Base-by-base conservation (phyloP, 345 rosid genomes). In the Pistacia atlantica region DNA sequence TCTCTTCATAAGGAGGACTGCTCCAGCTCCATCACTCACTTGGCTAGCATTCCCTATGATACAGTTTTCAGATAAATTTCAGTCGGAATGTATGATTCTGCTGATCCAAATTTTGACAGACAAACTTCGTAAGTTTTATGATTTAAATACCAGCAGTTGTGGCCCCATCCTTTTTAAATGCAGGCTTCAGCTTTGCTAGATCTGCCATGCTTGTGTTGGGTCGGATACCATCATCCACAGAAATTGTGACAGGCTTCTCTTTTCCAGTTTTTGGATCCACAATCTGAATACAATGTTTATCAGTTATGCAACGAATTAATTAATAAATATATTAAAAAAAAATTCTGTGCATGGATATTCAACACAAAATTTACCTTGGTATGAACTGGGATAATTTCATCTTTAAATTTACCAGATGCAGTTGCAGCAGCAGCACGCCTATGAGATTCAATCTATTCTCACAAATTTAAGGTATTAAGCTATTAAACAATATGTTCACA, bases 21-120 rank as follows among this genome's bases (percentile, higher is more conserved):
- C 99, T 78, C 89, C 99, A 35, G 98, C 99, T 49, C 98, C 99
- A 83, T 96, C 99, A 81, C 97, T 96, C 70, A 93, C 86, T 84
- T 96, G 99, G 86, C 99, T 96, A 80, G 99, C 86, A 85, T 92
- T 96, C 42, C 99, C 99, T 92, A 65, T 65, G 54, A 59, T 48
- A 77, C 13, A 66, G 58, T 58, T 74, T 13, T 22, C 38, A 79
- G 33, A 71, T 65, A 80, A 48, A 42, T 73, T 71, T 63, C 69
- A 78, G 37, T 70, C 22, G 9, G 51, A 55, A 67, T 57, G 7
- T 51, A 61, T 17, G 33, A 74, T 55, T 25, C 14, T 76, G 2
- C 42, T 35, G 60, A 65, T 54, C 25, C 68, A 77, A 28, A 65
- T 64, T 10, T 33, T 64, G 74, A 38, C 35, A 8, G 48, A 38